Conservation (phyloP, 2,329 filamentous ascomycete genomes). For the Hypoxylon sp. region DNA sequence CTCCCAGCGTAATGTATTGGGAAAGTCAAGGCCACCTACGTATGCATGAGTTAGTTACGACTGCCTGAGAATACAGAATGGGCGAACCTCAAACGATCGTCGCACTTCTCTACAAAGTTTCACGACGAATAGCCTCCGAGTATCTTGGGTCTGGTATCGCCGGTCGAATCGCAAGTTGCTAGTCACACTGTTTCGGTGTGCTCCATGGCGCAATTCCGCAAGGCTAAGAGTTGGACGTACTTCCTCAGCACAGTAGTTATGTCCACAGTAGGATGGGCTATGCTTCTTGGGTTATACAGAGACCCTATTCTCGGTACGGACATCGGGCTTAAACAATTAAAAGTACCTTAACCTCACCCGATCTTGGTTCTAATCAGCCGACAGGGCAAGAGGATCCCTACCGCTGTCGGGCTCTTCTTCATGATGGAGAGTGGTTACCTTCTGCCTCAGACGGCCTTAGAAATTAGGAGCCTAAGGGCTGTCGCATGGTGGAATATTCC, state of each 20-base stretch:
- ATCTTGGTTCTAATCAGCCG: slow-evolving; percentile 32
- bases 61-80: background rate
- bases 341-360: background rate
- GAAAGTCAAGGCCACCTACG: background rate
- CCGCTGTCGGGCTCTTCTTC: slow-evolving; percentile 48
- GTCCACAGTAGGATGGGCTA: background rate
- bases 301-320: slow-evolving; percentile 3
- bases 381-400: slow-evolving; percentile 46
- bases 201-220: background rate
- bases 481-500: slow-evolving; percentile 69
- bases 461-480: slow-evolving; percentile 72
- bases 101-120: background rate
- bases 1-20: background rate
- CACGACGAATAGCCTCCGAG: background rate
- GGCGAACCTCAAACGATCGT: background rate
- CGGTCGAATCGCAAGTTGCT: background rate
- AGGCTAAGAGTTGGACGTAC: background rate
- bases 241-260: background rate
- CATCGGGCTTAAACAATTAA: background rate
- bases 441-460: slow-evolving; percentile 36
- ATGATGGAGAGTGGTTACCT: slow-evolving; percentile 48
- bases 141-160: background rate
- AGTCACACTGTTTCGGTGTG: background rate
- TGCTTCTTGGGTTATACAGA: background rate
- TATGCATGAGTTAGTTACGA: background rate